Conservation (phyloP, 768 basidiomycete genomes). For the Suillus clintonianus region DNA sequence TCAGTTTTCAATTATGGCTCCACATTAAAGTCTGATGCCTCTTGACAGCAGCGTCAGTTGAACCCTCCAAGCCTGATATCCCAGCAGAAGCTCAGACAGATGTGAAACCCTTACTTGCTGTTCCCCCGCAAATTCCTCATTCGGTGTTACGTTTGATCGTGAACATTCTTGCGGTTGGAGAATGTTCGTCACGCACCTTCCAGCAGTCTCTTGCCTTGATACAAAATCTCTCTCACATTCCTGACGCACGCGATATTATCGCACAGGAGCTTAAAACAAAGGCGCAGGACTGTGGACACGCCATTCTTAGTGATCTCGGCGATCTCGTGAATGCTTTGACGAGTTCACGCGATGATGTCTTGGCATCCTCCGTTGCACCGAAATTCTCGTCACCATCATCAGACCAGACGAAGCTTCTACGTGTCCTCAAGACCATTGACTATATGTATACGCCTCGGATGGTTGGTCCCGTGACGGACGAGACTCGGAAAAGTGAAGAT, state of each 20-base stretch:
- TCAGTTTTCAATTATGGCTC: neutral
- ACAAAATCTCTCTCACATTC: constrained; percentile 86
- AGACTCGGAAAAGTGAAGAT: constrained; percentile 49
- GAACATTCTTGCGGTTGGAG: constrained; percentile 95
- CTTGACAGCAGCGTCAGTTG: constrained; percentile 10
- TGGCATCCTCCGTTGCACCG: constrained; percentile 71
- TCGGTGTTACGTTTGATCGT: constrained; percentile 87
- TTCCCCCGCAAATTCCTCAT: constrained; percentile 84
- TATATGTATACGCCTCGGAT: constrained; percentile 83
- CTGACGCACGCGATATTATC: constrained; percentile 86
- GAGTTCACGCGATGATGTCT: constrained; percentile 52
- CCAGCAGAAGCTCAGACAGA: constrained; percentile 23
- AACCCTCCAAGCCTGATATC: constrained; percentile 25
- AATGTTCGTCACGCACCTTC: constrained; percentile 97
- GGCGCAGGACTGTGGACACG: constrained; percentile 86
- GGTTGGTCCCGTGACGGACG: constrained; percentile 40
- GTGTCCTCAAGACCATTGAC: constrained; percentile 96
- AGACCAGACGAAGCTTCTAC: constrained; percentile 92
- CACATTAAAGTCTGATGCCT: neutral
- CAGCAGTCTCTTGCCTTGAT: constrained; percentile 90
- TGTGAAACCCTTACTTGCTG: constrained; percentile 57
- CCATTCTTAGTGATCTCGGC: constrained; percentile 73
- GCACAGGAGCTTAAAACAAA: constrained; percentile 84
- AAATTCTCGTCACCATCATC: constrained; percentile 95
- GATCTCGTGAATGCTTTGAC: constrained; percentile 69